These are phyloP conservation scores for Thielaviopsis euricoi DNA, from an alignment of 2,329 filamentous ascomycete genomes.

Conservation along the genomic window DNA sequence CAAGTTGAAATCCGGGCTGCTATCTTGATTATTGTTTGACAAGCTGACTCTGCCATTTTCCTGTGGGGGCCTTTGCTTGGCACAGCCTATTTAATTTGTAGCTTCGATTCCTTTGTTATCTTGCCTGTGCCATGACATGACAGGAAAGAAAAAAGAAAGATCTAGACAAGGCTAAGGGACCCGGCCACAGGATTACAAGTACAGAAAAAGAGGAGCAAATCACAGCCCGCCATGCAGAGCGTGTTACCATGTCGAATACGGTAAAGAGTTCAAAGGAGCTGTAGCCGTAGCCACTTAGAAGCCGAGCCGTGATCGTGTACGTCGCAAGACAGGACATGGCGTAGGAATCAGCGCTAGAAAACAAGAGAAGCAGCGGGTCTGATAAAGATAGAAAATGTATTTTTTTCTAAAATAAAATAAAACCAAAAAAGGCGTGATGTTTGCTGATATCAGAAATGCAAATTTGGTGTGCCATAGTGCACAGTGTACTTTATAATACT, in stretches of 20 bases:
- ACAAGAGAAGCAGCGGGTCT: background rate
- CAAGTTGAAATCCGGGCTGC: background rate
- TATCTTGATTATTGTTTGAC: background rate
- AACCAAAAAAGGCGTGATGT: background rate
- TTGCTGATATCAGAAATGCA: background rate
- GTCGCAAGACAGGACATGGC: background rate
- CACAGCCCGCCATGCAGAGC: background rate
- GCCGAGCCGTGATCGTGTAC: background rate
- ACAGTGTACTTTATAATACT: background rate
- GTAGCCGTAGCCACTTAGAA: background rate
- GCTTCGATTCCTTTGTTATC: background rate
- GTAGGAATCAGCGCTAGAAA: background rate
- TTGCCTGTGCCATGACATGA: no score
- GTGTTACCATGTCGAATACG: background rate
- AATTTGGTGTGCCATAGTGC: no score
- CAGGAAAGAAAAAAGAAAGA: background rate
- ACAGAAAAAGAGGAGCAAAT: no score
- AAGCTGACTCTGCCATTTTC: background rate
- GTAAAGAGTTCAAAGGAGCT: background rate
- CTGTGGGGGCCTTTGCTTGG: background rate
- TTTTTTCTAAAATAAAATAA: background rate
- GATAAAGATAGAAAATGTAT: no score
- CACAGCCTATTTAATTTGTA: background rate
- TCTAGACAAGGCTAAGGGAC: background rate
- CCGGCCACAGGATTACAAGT: background rate